Percentiles rank a stretch among this genome's conserved stretches.
phyloP scores from a whole-genome alignment of 2,329 filamentous ascomycete species.

The Aspergillus uvarum region DNA sequence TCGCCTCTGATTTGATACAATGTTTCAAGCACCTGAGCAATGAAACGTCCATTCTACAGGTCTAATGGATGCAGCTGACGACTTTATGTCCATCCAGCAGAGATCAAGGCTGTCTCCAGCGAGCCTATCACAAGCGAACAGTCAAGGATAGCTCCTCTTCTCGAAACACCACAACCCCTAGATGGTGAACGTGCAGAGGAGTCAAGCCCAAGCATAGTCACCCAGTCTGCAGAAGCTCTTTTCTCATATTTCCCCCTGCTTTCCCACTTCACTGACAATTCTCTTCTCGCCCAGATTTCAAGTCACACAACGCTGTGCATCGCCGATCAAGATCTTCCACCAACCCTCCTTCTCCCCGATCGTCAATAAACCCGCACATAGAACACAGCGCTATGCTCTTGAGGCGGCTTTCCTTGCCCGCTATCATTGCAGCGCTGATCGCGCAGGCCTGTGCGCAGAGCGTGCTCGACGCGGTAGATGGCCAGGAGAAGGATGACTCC shows the following conservation, averaged over 20 bases:
- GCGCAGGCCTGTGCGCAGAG: constrained; percentile 13
- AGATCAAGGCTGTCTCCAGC: not conserved
- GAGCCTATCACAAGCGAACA: not conserved
- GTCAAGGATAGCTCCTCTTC: not conserved
- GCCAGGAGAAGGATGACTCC: constrained; percentile 13
- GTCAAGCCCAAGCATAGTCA: not conserved
- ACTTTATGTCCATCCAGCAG: not conserved
- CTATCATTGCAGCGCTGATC: constrained; percentile 8
- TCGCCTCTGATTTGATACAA: not conserved
- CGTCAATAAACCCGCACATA: not conserved
- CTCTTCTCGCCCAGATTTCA: not conserved
- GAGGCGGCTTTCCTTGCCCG: not conserved
- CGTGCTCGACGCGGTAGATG: constrained; percentile 15
- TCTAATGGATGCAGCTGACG: not conserved
- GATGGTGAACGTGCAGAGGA: not conserved
- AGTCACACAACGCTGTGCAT: not conserved
- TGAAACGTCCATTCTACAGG: not conserved
- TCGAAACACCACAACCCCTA: not conserved
- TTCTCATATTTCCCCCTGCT: not conserved
- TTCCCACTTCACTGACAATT: not conserved
- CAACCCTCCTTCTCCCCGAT: too few relatives aligned
- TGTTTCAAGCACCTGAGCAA: not conserved
- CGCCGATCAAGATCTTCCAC: not conserved
- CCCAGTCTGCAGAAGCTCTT: too few relatives aligned
- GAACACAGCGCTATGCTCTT: constrained; percentile 2